A percentile compares a stretch with the other conserved stretches of the same genome.
Conservation (phyloP, 2,329 filamentous ascomycete genomes). For the Raffaelea deltoideospora region DNA sequence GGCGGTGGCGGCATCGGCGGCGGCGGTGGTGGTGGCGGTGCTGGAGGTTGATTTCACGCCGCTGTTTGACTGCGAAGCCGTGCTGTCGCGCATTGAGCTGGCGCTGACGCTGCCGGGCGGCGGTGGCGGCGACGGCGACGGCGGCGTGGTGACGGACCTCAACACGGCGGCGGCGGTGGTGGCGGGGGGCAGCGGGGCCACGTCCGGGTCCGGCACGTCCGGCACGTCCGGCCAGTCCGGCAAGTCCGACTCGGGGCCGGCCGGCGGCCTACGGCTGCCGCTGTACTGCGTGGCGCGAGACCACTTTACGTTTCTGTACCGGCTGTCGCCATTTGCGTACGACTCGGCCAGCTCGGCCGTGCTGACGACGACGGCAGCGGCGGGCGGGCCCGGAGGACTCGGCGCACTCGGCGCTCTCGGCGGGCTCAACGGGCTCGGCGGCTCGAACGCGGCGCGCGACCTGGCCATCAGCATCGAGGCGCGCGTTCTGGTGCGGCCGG, state of each 20-base stretch:
- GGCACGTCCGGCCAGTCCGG: too few relatives aligned
- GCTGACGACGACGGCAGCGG: conserved; percentile 1
- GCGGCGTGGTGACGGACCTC: conserved; percentile 42
- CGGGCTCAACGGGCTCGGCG: neutral
- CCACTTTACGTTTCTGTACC: conserved; percentile 61
- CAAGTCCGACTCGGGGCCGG: too few relatives aligned
- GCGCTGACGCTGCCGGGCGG: conserved; percentile 41
- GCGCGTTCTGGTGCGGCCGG: conserved; percentile 38
- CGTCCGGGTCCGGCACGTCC: too few relatives aligned
- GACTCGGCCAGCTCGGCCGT: conserved; percentile 8
- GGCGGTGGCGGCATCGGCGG: conserved; percentile 38
- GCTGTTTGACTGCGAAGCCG: conserved; percentile 51
- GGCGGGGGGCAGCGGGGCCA: too few relatives aligned
- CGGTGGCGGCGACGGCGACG: too few relatives aligned
- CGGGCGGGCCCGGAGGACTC: conserved; percentile 13
- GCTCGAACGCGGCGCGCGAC: conserved; percentile 20
- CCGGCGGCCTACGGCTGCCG: conserved; percentile 34
- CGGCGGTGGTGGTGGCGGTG: conserved; percentile 54
- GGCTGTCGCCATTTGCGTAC: conserved; percentile 37
- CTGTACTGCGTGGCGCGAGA: conserved; percentile 54
- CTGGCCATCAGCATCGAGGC: conserved; percentile 47
- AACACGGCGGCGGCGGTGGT: too few relatives aligned
- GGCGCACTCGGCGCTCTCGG: neutral
- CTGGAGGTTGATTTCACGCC: conserved; percentile 62
- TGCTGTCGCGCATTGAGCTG: conserved; percentile 43